phyloP scores from a whole-genome alignment of 2,329 filamentous ascomycete genomes.

The Septoria petroselini region DNA sequence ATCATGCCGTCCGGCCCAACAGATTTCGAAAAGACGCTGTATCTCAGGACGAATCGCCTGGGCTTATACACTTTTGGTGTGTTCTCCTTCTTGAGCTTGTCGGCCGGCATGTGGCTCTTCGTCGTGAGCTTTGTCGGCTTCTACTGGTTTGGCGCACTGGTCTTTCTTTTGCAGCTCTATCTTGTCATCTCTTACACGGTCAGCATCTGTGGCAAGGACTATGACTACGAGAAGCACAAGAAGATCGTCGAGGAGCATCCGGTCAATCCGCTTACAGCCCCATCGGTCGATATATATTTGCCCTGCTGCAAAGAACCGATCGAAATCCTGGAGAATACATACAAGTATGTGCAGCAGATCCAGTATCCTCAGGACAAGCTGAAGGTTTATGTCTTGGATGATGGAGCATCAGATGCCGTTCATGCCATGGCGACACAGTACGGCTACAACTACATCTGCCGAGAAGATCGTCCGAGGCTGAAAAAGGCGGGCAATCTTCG shows the following conservation, averaged over 20 bases:
- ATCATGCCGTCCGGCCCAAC: constrained; percentile 41
- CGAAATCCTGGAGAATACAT: constrained; percentile 43
- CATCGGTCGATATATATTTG: constrained; percentile 44
- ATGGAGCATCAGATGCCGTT: constrained; percentile 39
- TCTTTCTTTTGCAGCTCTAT: constrained; percentile 43
- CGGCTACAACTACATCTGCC: constrained; percentile 44
- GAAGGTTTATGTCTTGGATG: constrained; percentile 44
- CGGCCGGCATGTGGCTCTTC: constrained; percentile 47
- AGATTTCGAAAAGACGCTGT: constrained; percentile 43
- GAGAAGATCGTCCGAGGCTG: constrained; percentile 43
- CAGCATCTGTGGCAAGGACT: constrained; percentile 42
- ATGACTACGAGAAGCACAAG: constrained; percentile 40
- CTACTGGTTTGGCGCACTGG: constrained; percentile 40
- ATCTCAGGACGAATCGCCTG: constrained; percentile 43
- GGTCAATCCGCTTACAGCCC: constrained; percentile 38
- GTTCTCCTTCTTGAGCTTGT: constrained; percentile 43
- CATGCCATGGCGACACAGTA: constrained; percentile 36
- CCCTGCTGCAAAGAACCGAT: constrained; percentile 45
- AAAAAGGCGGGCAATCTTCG: constrained; percentile 47
- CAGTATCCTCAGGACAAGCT: constrained; percentile 41
- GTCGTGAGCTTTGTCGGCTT: constrained; percentile 37
- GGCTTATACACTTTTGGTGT: constrained; percentile 44
- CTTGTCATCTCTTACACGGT: constrained; percentile 45
- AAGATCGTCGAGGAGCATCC: constrained; percentile 35
- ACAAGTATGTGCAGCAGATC: constrained; percentile 38